A percentile compares a stretch with the other conserved stretches of the same genome.
Conservation (phyloP, 2,329 filamentous ascomycete genomes). For the Nannizziopsis barbatae region DNA sequence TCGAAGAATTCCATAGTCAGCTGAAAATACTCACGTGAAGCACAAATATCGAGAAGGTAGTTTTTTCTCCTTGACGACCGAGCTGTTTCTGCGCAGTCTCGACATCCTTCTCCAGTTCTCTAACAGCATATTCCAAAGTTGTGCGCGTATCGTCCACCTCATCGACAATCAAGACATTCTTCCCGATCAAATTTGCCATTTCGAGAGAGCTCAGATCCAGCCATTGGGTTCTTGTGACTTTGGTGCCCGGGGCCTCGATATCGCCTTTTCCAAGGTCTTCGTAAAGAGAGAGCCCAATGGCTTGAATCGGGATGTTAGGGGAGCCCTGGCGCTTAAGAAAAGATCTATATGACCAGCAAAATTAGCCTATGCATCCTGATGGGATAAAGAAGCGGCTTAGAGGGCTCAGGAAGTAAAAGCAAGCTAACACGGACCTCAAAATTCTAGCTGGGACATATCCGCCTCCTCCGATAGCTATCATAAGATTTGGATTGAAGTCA, state of each 20-base stretch:
- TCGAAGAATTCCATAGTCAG: background rate
- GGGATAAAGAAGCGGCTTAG: too few species aligned
- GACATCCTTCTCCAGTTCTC: constrained; percentile 90
- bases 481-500: constrained; percentile 83
- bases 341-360: constrained; percentile 41
- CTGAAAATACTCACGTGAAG: constrained; percentile 57
- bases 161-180: constrained; percentile 84
- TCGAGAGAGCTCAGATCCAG: constrained; percentile 77
- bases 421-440: constrained; percentile 48
- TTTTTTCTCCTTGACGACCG: constrained; percentile 58
- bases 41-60: constrained; percentile 88
- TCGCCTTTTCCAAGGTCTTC: constrained; percentile 60
- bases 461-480: constrained; percentile 96
- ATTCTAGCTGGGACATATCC: constrained; percentile 96
- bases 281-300: constrained; percentile 94
- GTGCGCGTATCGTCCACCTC: constrained; percentile 94
- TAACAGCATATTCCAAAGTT: constrained; percentile 85
- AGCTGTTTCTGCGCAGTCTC: constrained; percentile 64
- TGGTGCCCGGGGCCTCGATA: constrained; percentile 73
- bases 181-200: constrained; percentile 81
- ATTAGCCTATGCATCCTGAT: too few species aligned
- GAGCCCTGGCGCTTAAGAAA: constrained; percentile 83
- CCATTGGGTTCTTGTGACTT: constrained; percentile 97
- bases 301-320: constrained; percentile 97
- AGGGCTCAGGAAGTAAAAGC: background rate